A percentile compares a stretch with the other conserved stretches of the same genome.
phyloP scores from a whole-genome alignment of 2,329 filamentous ascomycete genomes.

The Aspergillus felis region DNA sequence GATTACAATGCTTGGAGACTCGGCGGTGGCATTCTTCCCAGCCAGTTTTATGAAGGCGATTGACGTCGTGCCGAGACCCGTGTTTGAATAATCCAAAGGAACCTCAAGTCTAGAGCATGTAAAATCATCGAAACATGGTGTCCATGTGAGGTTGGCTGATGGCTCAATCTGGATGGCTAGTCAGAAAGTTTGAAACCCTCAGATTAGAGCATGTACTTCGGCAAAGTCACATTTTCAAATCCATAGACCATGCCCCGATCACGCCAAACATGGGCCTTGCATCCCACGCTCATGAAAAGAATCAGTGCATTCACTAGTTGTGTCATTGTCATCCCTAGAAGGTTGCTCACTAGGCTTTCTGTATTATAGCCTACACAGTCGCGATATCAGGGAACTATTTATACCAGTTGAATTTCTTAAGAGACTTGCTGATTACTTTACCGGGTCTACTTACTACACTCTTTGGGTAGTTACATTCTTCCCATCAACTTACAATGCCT shows the following conservation, averaged over 20 bases:
- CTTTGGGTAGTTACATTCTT: background rate
- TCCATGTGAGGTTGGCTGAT: conserved; percentile 13
- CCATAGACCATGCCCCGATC: conserved; percentile 4
- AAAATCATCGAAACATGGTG: conserved; percentile 12
- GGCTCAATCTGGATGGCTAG: conserved; percentile 10
- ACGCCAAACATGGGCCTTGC: conserved; percentile 1
- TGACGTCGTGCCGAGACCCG: conserved; percentile 10
- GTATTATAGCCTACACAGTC: background rate
- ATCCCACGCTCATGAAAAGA: conserved; percentile 1
- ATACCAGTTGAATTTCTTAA: conserved; percentile 2
- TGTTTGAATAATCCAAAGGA: conserved; percentile 13
- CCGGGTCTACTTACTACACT: background rate
- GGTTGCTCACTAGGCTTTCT: background rate
- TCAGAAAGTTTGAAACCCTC: conserved; percentile 3
- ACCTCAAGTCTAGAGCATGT: conserved; percentile 12
- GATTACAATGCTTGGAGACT: conserved; percentile 14
- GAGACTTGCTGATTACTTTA: too few species aligned
- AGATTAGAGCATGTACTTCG: background rate
- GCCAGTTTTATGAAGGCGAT: conserved; percentile 16
- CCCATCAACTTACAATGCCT: background rate
- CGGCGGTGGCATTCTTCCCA: conserved; percentile 13
- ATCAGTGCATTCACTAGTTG: background rate
- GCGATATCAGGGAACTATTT: conserved; percentile 3
- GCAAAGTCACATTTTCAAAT: conserved; percentile 4
- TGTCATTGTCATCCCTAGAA: conserved; percentile 1